Evolutionary conservation across 768 basidiomycete species (phyloP), one percentile per base, ranked within the genome.

Genomic region (Psilocybe sp.): DNA sequence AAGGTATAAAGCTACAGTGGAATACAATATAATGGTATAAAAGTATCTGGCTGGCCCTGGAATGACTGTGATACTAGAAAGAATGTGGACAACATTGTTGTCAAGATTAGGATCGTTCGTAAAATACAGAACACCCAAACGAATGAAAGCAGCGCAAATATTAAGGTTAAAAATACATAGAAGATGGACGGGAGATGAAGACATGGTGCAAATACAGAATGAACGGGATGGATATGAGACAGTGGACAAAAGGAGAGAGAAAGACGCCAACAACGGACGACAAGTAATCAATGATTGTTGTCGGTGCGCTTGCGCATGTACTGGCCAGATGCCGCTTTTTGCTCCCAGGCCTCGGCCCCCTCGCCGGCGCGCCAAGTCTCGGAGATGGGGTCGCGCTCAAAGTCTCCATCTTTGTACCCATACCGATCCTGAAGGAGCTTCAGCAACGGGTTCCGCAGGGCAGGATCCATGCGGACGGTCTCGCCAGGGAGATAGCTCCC

Each of bases 401-500:
- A 93, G 61, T 93, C 90, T 1, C 90, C 90, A 64, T 93, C 90
- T 47, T 78, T 78, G 67, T 93, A 93, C 20, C 77, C 79, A 60
- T 89, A 93, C 36, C 89, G 79, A 55, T 78, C 61, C 64, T 90
- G 74, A 31, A 93, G 70, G 31, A 93, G 71, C 66, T 74, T 79
- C 52, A 92, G 74, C 40, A 92, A 77, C 23, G 89, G 87, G 53
- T 92, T 92, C 36, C 90, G 80, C 51, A 93, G 70, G 33, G 86
- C 89, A 9, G 90, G 90, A 60, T 93, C 90, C 89, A 93, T 92
- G 60, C 90, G 84, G 44, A 92, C 90, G 49, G 67, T 84, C 64
- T 92, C 91, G 46, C 90, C 91, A 0, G 90, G 91, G 53, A 81
- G 81, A 60, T 92, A 92, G 63, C 85, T 84, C 19, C 90, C 90